Base-by-base conservation (phyloP, 805 yeast genomes). In the Metschnikowia gelsemii region DNA sequence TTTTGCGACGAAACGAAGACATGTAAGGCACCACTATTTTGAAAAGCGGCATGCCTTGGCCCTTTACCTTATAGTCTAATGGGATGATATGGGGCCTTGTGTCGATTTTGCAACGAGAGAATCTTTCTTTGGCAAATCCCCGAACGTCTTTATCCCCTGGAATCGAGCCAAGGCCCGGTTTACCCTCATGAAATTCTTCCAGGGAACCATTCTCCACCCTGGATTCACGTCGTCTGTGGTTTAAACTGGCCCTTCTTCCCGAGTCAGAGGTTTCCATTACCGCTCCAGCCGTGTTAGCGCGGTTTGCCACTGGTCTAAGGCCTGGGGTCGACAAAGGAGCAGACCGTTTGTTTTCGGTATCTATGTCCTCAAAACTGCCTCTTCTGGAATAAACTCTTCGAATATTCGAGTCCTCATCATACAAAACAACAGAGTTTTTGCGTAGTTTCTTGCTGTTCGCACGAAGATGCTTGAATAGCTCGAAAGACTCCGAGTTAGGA, bases 11-110 rank as follows among this genome's bases (percentile, higher is more conserved):
- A 38, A 69, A 58, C 5, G 55, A 44, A 6, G 70, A 55, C 60
- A 68, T 50, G 51, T 66, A 66, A 2, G 74, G 73, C 1, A 59
- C 58, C 18, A 52, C 50, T 11, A 68, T 43, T 46, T 62, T 68
- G 46, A 69, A 56, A 8, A 69, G 40, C 0, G 75, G 75, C 30
- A 67, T 49, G 0, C 73, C 73, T 19, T 46, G 11, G 2, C 73
- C 73, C 44, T 50, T 51, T 12, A 47, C 31, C 33, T 64, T 66
- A 37, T 58, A 53, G 8, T 54, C 62, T 5, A 61, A 39, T 0
- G 72, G 72, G 0, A 68, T 51, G 3, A 65, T 55, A 44, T 64
- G 70, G 7, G 42, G 47, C 38, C 70, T 42, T 4, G 58, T 32
- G 42, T 66, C 72, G 7, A 63, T 52, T 6, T 44, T 45, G 25